Evolutionary conservation across 768 basidiomycete species (phyloP), one percentile per base, ranked within the genome.

Genomic region (Tephrocybe sp.): DNA sequence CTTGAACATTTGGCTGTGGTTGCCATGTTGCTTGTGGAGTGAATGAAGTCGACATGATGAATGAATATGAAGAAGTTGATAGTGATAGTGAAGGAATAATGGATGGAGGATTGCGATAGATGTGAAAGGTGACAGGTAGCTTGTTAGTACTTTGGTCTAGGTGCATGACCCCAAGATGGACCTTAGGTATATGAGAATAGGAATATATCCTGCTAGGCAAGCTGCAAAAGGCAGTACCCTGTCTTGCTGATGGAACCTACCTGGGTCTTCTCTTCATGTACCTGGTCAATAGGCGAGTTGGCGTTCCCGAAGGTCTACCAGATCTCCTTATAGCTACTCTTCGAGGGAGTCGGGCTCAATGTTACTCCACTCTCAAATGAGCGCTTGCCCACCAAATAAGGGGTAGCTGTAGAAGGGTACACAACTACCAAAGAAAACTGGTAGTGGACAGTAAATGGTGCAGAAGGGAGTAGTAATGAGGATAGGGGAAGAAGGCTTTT

Each of bases 251-350:
- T 13, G 9, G 20, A 43, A 43, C 16, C 42, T 20, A 20, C 42
- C 42, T 10, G 42, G 42, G 42, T 23, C 42, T 43, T 14, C 42
- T 43, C 42, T 43, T 43, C 42, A 43, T 20, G 42, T 43, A 23
- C 42, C 42, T 20, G 20, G 42, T 22, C 42, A 10, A 26, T 36
- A 43, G 42, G 19, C 42, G 42, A 26, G 26, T 19, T 43, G 42
- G 19, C 20, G 22, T 43, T 20, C 42, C 42, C 42, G 26, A 43
- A 43, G 42, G 42, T 43, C 42, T 43, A 23, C 19, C 42, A 43
- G 42, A 19, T 26, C 26, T 26, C 42, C 42, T 43, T 43, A 43
- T 43, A 43, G 42, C 42, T 43, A 43, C 42, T 43, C 42, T 26
- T 43, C 20, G 42, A 22, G 22, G 20, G 19, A n/a, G 42, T 43